Base-by-base conservation (phyloP, 352 stramenopile species). In the Phytophthora crassamura region DNA sequence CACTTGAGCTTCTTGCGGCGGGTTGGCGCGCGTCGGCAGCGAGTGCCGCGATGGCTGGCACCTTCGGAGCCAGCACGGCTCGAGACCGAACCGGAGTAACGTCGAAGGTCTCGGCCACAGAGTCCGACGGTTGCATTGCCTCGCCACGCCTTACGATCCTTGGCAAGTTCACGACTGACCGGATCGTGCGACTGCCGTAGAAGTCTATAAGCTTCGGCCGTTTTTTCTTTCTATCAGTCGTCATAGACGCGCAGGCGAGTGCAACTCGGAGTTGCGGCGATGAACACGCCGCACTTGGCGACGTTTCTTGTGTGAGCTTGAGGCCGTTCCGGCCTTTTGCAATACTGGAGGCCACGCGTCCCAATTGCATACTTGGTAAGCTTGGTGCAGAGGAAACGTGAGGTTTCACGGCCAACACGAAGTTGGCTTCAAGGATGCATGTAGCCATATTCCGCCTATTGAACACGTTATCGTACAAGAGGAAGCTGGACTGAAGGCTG, bases 1-100 rank as follows among this genome's bases (percentile, higher is more conserved):
- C 79, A 88, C 41, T 85, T 82, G 39, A 86, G 75, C 54, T 86
- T 86, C 34, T 74, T 77, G 7, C 64, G 36, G 0, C 43, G 48
- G 20, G 40, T 42, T 2, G 40, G 53, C 2, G 38, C 34, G 33
- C 48, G 43, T 46, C 57, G 6, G 64, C 51, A 15, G 64, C 64
- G 18, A 72, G 57, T 1, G 64, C 49, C n/a, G 58, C 32, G 16
- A 72, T 40, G 7, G 38, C 64, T 10, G 64, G 64, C 7, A 72
- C 42, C 8, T 33, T 35, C 0, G 57, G 64, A 15, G 64, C 64
- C 2, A 72, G 64, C 16, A 68, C 42, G 12, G 52, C 20, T 39
- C 43, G 57, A 46, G 57, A 35, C 45, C 38, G 50, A 16, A 67
- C 58, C 4, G 64, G 64, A 4, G 58, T 67, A 32, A 72, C 57